These are phyloP conservation scores for Scheffersomyces segobiensis DNA, from an alignment of 1,139 yeast genomes.

Conservation along the genomic window DNA sequence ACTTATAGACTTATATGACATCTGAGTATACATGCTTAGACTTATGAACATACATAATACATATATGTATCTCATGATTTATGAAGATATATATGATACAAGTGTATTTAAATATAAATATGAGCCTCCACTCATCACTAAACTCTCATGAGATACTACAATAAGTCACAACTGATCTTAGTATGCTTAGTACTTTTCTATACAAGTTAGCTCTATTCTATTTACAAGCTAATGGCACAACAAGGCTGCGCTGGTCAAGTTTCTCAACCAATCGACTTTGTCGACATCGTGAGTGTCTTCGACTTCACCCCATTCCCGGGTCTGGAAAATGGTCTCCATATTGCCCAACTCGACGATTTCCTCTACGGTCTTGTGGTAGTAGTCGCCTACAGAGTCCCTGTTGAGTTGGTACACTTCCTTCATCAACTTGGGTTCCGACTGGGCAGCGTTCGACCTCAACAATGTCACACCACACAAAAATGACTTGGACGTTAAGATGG, in stretches of 20 bases:
- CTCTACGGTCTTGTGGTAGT: slow-evolving; percentile 50
- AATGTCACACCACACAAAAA: slow-evolving; percentile 70
- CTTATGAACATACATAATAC: too few relatives aligned
- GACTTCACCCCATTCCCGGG: slow-evolving; percentile 95
- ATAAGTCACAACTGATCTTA: too few relatives aligned
- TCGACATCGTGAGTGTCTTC: slow-evolving; percentile 98
- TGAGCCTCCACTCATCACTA: too few relatives aligned
- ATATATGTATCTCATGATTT: too few relatives aligned
- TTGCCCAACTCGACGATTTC: slow-evolving; percentile 78
- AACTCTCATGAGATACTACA: too few relatives aligned
- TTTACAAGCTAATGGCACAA: slow-evolving; percentile 24
- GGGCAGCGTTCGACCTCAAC: slow-evolving; percentile 38
- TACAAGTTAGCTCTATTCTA: neutral
- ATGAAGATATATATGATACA: too few relatives aligned
- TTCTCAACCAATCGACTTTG: slow-evolving; percentile 82
- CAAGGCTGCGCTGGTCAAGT: slow-evolving; percentile 78
- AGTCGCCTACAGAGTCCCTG: slow-evolving; percentile 23
- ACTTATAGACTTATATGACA: too few relatives aligned
- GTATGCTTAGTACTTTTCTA: neutral
- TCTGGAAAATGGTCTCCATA: slow-evolving; percentile 81
- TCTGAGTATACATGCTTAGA: too few relatives aligned
- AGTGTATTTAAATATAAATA: too few relatives aligned
- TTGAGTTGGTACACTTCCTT: slow-evolving; percentile 36
- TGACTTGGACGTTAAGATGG: slow-evolving; percentile 82
- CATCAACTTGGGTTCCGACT: slow-evolving; percentile 15